Evolutionary conservation across 2,329 filamentous ascomycete genomes (phyloP), one percentile per base, ranked within the genome.

Genomic region (Cordyceps tenuipes): DNA sequence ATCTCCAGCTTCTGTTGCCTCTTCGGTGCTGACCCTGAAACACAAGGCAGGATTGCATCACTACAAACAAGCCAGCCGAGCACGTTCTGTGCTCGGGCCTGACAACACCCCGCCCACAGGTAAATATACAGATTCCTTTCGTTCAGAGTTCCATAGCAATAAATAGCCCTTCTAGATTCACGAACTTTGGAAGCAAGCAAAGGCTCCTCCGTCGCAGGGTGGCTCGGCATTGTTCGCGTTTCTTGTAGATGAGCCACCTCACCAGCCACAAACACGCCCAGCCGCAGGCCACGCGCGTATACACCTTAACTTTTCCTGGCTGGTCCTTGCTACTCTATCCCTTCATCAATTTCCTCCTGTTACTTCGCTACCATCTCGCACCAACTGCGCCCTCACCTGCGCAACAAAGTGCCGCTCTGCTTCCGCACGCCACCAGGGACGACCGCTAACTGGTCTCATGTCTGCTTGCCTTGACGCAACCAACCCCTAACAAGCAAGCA

Each of bases 391-490:
- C 36, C 36, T 19, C 26, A 39, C 23, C 23, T 8, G n/a, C n/a
- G 29, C 13, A 47, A 17, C 21, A 57, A 57, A 19, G 55, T 57
- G 55, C 50, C 55, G n/a, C 12, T 21, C 13, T 23, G 10, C 47
- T 34, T 44, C 47, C 46, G 47, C 56, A n/a, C 23, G 55, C 36
- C 56, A 58, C 50, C 54, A 48, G 44, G 31, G 34, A 57, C 54
- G 7, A 23, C 19, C 2, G 2, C 34, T 49, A 10, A 15, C 19
- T 3, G 12, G n/a, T 39, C 21, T 15, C 15, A 10, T 39, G 6
- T 57, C 26, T 46, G 23, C 29, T 12, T 52, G 26, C 49, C 12
- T 36, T 8, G 29, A 36, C 9, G 17, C 36, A 10, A 8, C 39
- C 53, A 55, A 47, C 12, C 41, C 15, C 19, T 7, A 29, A 3